Base-by-base conservation (phyloP, 2,329 filamentous ascomycete species). In the Penicillium sp. region DNA sequence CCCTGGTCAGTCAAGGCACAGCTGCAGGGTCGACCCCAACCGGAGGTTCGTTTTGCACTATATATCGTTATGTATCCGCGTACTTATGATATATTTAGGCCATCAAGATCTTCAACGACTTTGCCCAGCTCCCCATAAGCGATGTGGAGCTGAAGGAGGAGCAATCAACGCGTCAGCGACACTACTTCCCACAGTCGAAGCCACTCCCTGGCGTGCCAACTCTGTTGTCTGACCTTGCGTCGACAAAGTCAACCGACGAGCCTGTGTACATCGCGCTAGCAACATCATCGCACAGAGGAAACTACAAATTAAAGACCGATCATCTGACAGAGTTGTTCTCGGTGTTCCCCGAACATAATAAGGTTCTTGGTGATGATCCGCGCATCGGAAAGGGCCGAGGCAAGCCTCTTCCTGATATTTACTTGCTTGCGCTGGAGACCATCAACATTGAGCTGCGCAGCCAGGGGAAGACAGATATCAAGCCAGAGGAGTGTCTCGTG, bases 1-100 rank as follows among this genome's bases (percentile, higher is more conserved):
- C 93, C 94, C 0, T 97, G 94, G 94, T 86, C 85, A 60, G 86
- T 99, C 78, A 97, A 97, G 81, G 93, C 94, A 10, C 89, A 91
- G 75, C 80, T 97, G 19, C 88, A 90, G 77, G 87, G 88, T 6
- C 81, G 86, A 9, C 87, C 87, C 0, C 80, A 80, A 23, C 80
- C 83, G 0, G 77, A 83, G 67, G 82, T 82, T 75, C 12, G 61
- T 60, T 33, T 15, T 61, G 5, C 15, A 8, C 31, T 38, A 6
- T 23, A 31, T 21, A 15, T 10, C 23, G 6, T 45, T 23, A 8
- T 13, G 33, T 10, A 47, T 23, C 12, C 9, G 17, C 13, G 23
- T 43, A 17, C 55, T 67, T 25, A 60, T 49, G n/a, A 17, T 19
- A 31, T 19, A 15, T 31, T 17, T 45, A 85, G 78, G 82, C 87